Percentiles rank a stretch among this genome's conserved stretches.
Conservation (phyloP, 2,329 filamentous ascomycete genomes). For the Trichoderma lentiforme region DNA sequence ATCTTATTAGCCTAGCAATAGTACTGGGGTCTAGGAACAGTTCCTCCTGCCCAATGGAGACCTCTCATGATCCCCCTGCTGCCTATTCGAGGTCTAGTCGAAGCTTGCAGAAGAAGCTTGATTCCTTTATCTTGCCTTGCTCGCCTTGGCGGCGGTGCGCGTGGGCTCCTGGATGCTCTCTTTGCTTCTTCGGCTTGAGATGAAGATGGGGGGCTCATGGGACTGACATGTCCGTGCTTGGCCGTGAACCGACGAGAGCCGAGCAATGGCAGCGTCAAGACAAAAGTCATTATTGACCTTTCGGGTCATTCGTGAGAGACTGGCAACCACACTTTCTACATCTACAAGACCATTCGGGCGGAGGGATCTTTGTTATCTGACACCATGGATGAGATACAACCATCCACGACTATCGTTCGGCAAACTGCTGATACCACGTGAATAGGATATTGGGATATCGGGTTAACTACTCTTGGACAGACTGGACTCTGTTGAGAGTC, state of each 20-base stretch:
- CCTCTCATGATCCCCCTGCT: neutral
- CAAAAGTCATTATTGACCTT: neutral
- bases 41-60: neutral
- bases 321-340: neutral
- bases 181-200: neutral
- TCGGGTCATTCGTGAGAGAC: neutral
- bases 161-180: neutral
- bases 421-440: neutral
- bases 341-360: neutral
- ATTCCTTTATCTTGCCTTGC: neutral
- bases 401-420: neutral
- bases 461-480: neutral
- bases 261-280: neutral
- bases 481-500: neutral
- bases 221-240: neutral
- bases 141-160: neutral
- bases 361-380: neutral
- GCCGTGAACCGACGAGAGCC: neutral
- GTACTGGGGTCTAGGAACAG: neutral
- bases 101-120: neutral
- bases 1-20: neutral
- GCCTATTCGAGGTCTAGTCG: neutral
- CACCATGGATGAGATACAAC: neutral
- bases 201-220: neutral
- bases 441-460: neutral